Evolutionary conservation across 768 basidiomycete genomes (phyloP).

Genomic region (Trichaptum fuscoviolaceum): DNA sequence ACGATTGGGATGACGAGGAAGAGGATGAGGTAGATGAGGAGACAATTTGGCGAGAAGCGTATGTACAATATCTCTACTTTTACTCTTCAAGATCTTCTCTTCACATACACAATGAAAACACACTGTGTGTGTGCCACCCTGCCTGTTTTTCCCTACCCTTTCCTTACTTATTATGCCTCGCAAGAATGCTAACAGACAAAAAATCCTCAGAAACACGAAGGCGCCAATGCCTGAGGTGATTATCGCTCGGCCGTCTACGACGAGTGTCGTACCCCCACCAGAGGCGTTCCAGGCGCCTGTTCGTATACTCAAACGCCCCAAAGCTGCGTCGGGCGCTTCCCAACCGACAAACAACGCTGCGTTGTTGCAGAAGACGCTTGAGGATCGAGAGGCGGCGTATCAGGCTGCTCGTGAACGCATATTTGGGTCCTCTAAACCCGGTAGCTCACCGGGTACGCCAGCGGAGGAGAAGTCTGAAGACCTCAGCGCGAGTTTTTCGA

Average conservation of each 20-base stretch:
- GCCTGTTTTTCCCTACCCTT: not conserved
- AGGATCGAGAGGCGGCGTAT: constrained; percentile 69
- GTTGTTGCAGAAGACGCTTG: constrained; percentile 31
- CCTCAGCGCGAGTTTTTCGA: not conserved
- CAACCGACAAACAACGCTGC: constrained; percentile 20
- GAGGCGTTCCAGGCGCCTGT: constrained; percentile 57
- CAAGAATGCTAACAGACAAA: not conserved
- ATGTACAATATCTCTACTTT: constrained; percentile 28
- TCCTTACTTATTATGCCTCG: not conserved
- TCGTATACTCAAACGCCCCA: constrained; percentile 70
- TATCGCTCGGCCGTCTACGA: constrained; percentile 33
- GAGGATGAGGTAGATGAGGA: constrained; percentile 45
- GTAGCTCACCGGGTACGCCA: not conserved
- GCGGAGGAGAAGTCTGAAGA: not conserved
- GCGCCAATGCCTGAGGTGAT: constrained; percentile 65
- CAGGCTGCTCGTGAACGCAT: constrained; percentile 70
- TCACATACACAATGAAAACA: constrained; percentile 12
- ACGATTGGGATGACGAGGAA: constrained; percentile 58
- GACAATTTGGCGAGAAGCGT: constrained; percentile 70
- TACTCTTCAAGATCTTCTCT: not conserved
- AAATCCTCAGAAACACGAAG: constrained; percentile 45
- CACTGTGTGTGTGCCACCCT: constrained; percentile 13
- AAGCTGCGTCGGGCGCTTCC: constrained; percentile 22
- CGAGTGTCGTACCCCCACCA: constrained; percentile 43
- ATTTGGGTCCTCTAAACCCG: constrained; percentile 29